Evolutionary conservation across 1,284 basidiomycete species (phyloP), one percentile per base, ranked within the genome.

Genomic region (Papiliotrema laurentii): DNA sequence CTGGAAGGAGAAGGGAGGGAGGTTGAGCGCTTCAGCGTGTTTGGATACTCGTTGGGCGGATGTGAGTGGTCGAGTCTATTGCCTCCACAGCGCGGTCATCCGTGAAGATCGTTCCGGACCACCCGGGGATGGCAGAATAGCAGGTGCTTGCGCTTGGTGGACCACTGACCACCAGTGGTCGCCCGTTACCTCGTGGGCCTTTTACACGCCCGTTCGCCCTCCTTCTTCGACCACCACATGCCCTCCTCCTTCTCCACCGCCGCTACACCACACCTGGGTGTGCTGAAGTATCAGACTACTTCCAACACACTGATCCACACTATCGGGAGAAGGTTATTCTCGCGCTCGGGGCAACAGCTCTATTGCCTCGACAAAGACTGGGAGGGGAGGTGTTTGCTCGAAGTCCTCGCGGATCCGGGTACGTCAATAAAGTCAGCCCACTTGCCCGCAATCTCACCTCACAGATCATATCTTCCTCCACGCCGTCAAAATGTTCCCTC

Each of bases 321-420:
- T 26, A 65, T 93, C 9, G 90, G 87, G 0, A 81, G 86, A 0
- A 80, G 78, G 42, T 68, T 92, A n/a, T 77, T 94, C 26, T 87
- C 86, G 6, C 77, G 90, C 38, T 89, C 89, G 0, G 91, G 92
- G 1, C 81, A 85, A 56, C 89, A 91, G 56, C 82, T 91, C 50
- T 89, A 83, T 65, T 81, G 79, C 42, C 77, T 78, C 0, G 90
- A 94, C 68, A 80, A 80, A 53, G 91, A 86, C 1, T 80, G 62
- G 26, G 58, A 76, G 38, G 86, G 84, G 2, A 76, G 83, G 48
- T 81, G 86, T 7, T 67, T 94, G 9, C 66, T 94, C n/a, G 81
- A 87, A 49, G 80, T 89, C 45, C 85, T 94, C 81, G 84, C 87
- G 2, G 88, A 94, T 74, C 85, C 87, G 57, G 77, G 87, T 86